Conservation (phyloP, 2,329 filamentous ascomycete genomes). For the Pleomassaria siparia region DNA sequence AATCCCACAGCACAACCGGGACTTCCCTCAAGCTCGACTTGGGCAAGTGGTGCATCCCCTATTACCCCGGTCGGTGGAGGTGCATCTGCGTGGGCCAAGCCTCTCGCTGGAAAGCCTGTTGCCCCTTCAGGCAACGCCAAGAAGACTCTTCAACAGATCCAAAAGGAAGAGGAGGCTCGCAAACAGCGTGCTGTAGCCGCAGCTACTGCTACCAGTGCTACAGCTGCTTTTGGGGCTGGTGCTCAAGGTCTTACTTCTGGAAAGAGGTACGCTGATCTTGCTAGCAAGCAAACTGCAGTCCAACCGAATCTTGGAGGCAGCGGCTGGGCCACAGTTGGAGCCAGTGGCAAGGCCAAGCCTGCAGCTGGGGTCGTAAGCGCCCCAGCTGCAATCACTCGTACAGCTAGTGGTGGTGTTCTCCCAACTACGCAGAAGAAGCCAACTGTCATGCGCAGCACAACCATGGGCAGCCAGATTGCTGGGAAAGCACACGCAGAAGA, state of each 20-base stretch:
- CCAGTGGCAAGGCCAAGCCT: slow-evolving; percentile 85
- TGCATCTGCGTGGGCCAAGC: slow-evolving; percentile 65
- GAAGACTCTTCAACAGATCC: slow-evolving; percentile 94
- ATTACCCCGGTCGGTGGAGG: slow-evolving; percentile 55
- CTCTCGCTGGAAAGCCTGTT: slow-evolving; percentile 51
- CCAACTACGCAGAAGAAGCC: slow-evolving; percentile 54
- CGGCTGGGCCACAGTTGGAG: slow-evolving; percentile 94
- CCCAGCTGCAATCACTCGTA: slow-evolving; percentile 50
- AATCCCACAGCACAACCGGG: slow-evolving; percentile 66
- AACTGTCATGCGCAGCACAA: slow-evolving; percentile 53
- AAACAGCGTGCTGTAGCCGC: slow-evolving; percentile 72
- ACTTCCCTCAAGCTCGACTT: slow-evolving; percentile 84
- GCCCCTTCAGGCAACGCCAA: slow-evolving; percentile 56
- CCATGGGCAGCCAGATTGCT: slow-evolving; percentile 44
- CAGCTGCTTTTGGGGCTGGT: slow-evolving; percentile 47
- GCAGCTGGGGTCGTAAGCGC: slow-evolving; percentile 61
- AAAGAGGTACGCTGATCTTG: slow-evolving; percentile 94
- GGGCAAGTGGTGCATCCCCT: slow-evolving; percentile 75
- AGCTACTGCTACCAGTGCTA: slow-evolving; percentile 49
- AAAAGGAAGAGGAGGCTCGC: slow-evolving; percentile 88
- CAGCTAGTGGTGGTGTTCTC: slow-evolving; percentile 50
- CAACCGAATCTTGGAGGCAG: slow-evolving; percentile 47
- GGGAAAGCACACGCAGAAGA: slow-evolving; percentile 70
- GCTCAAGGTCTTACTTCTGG: slow-evolving; percentile 53
- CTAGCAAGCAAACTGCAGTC: slow-evolving; percentile 68